phyloP scores from a whole-genome alignment of 768 basidiomycete genomes.

The Boletus vermiculosoides region DNA sequence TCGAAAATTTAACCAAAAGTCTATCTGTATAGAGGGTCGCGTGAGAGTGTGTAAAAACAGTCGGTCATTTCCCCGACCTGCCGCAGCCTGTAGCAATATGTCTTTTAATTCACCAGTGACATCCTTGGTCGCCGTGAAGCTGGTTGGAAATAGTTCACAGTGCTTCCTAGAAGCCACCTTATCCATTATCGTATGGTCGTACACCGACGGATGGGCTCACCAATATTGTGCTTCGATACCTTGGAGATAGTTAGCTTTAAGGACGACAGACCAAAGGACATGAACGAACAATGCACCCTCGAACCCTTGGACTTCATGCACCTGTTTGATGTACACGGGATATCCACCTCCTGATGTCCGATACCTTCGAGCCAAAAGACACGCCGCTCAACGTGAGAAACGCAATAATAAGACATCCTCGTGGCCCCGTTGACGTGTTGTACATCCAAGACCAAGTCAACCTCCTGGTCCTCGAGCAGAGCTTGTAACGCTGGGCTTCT shows the following conservation, averaged over 20 bases:
- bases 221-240: slow-evolving; percentile 32
- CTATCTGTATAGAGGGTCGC: slow-evolving; percentile 18
- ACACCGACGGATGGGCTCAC: slow-evolving; percentile 10
- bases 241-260: slow-evolving; percentile 8
- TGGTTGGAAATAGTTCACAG: slow-evolving; percentile 32
- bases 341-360: slow-evolving; percentile 18
- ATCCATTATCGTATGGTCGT: neutral
- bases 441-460: slow-evolving; percentile 20
- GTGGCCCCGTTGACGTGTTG: neutral
- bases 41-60: neutral
- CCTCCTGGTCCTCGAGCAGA: slow-evolving; percentile 9
- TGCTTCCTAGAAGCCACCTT: slow-evolving; percentile 21
- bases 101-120: slow-evolving; percentile 21
- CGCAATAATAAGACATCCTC: slow-evolving; percentile 26
- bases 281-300: slow-evolving; percentile 25
- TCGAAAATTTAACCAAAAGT: slow-evolving; percentile 32
- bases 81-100: slow-evolving; percentile 28
- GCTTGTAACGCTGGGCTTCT: slow-evolving; percentile 3
- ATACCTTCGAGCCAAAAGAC: slow-evolving; percentile 31
- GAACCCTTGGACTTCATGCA: slow-evolving; percentile 11
- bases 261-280: neutral
- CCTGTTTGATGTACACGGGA: slow-evolving; percentile 24
- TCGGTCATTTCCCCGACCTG: slow-evolving; percentile 14
- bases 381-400: slow-evolving; percentile 27
- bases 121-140: slow-evolving; percentile 18